phyloP scores from a whole-genome alignment of 2,329 filamentous ascomycete species.

The Triangularia verruculosa region DNA sequence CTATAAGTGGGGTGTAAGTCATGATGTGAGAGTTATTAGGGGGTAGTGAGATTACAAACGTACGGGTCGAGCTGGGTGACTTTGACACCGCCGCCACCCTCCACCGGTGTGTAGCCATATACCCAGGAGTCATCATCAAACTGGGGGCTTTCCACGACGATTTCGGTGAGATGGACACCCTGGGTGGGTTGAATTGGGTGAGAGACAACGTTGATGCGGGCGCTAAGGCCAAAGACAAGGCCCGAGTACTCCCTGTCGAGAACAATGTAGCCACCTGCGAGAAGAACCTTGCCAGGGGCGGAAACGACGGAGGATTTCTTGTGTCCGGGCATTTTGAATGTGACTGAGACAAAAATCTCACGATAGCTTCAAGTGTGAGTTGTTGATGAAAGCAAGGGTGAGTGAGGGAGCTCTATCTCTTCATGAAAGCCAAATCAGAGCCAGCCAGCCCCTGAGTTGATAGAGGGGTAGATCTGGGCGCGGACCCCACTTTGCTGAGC shows the following conservation, averaged over 20 bases:
- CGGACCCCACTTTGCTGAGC: neutral
- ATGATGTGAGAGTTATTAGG: neutral
- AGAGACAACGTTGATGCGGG: slow-evolving; percentile 64
- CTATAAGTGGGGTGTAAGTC: slow-evolving; percentile 41
- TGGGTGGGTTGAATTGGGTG: slow-evolving; percentile 55
- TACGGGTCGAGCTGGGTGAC: slow-evolving; percentile 78
- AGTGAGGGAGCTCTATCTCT: neutral
- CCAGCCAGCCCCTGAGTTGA: neutral
- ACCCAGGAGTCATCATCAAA: slow-evolving; percentile 85
- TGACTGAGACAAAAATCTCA: neutral
- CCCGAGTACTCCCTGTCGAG: slow-evolving; percentile 84
- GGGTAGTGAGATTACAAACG: slow-evolving; percentile 39
- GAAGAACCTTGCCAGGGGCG: slow-evolving; percentile 91
- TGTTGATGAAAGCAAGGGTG: neutral
- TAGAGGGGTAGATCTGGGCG: neutral
- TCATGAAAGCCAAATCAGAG: neutral
- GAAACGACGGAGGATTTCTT: slow-evolving; percentile 60
- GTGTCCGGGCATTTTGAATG: slow-evolving; percentile 29
- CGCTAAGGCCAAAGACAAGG: slow-evolving; percentile 64
- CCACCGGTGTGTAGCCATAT: slow-evolving; percentile 71
- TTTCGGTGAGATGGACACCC: slow-evolving; percentile 65
- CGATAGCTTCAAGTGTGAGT: neutral
- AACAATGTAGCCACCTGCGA: slow-evolving; percentile 92
- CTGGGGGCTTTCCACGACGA: slow-evolving; percentile 88
- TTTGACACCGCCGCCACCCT: slow-evolving; percentile 72